Conservation (phyloP, 352 stramenopile genomes). For the Globisporangium viniferum region DNA sequence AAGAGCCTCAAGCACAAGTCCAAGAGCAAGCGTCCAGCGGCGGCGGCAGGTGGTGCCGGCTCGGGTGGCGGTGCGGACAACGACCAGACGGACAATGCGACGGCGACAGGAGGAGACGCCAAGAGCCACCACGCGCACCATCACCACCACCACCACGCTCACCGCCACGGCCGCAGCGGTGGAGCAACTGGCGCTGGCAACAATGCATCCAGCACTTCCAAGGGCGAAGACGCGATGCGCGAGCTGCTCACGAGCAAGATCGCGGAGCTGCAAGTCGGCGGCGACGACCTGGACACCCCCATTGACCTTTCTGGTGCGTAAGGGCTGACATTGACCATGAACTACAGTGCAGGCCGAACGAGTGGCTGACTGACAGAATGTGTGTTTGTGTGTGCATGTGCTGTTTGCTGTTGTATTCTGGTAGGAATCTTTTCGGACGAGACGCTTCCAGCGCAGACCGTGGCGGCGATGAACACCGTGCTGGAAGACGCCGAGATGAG, state of each 20-base stretch:
- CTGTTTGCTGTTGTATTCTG: neutral
- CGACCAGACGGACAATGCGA: neutral
- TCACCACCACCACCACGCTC: conserved; percentile 14
- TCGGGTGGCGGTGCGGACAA: conserved; percentile 17
- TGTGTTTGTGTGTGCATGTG: neutral
- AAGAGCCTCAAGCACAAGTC: conserved; percentile 85
- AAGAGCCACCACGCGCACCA: conserved; percentile 21
- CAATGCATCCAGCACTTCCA: conserved; percentile 19
- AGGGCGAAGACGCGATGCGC: conserved; percentile 53
- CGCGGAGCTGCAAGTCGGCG: conserved; percentile 79
- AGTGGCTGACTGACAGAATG: neutral
- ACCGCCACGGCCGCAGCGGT: conserved; percentile 25
- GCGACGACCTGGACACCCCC: conserved; percentile 66
- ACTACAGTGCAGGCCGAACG: no score
- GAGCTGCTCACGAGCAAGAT: conserved; percentile 84
- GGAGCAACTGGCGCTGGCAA: neutral
- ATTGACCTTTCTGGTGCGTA: conserved; percentile 61
- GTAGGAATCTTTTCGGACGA: conserved; percentile 71
- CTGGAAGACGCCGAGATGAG: conserved; percentile 33
- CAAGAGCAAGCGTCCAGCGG: conserved; percentile 51
- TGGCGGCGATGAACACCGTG: conserved; percentile 37
- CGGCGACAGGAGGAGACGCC: conserved; percentile 13
- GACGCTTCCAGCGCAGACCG: conserved; percentile 27
- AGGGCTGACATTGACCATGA: no score
- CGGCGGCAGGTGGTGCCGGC: conserved; percentile 2